Base-by-base conservation (phyloP, 148 eudicot species). In the Rhododendron ferrugineum region DNA sequence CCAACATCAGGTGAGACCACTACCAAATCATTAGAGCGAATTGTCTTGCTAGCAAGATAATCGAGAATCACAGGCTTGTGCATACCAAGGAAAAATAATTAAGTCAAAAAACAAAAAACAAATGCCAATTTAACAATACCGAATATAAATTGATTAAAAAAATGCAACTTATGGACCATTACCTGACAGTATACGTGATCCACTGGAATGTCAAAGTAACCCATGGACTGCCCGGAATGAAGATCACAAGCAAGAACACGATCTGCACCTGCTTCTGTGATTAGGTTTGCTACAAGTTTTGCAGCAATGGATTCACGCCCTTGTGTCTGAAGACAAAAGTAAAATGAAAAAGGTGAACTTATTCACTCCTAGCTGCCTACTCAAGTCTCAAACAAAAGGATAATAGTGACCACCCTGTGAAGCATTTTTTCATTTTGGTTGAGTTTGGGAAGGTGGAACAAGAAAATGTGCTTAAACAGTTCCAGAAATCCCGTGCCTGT, bases 1-100 rank as follows among this genome's bases (percentile, higher is more conserved):
- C 98, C 98, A 90, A 96, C 98, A 90, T 96, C 98, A 54, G 98
- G 98, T 80, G 98, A 96, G 82, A 96, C 98, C 74, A 96, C 98
- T 23, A 96, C 98, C 88, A 96, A 88, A 89, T 96, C 98, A 87
- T 89, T 91, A 58, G 92, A 93, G 84, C 89, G 86, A 73, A 94
- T 92, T 81, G 90, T 89, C 94, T 96, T 96, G 95, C 98, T 96
- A 22, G 98, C 98, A 79, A 96, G 92, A 87, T 96, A 96, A 89
- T 96, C 98, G 80, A 96, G 98, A 87, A 96, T 93, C 82, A 96
- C 98, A 87, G 98, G 95, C 98, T 96, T 85, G 88, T 84, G 83
- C 64, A 87, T 44, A 64, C 83, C 87, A 87, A 86, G 44, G 3
- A 83, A 78, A 50, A 49, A 82, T 26, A 20, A 26, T 13, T 26